A percentile compares a stretch with the other conserved stretches of the same genome.
Conservation (phyloP, 345 rosid species). For the Arabidopsis thaliana region TAIR10.1 NC_003074.8:7628501-7629000, state of each 20-base stretch:
- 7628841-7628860: constrained; percentile 49
- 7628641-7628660: constrained; percentile 90
- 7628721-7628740: too few species aligned
- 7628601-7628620: constrained; percentile 75
- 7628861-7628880: constrained; percentile 45
- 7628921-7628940: constrained; percentile 6
- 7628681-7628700: constrained; percentile 3
- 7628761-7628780: constrained; percentile 96
- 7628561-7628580: constrained; percentile 86
- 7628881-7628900: constrained; percentile 52
- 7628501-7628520: constrained; percentile 93
- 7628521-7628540: constrained; percentile 86
- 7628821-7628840: constrained; percentile 49
- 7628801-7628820: constrained; percentile 71
- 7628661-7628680: constrained; percentile 73
- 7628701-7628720: constrained; percentile 1
- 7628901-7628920: constrained; percentile 9
- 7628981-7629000: constrained; percentile 27
- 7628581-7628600: constrained; percentile 80
- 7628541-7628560: constrained; percentile 92
- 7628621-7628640: constrained; percentile 93
- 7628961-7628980: background rate
- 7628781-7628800: constrained; percentile 74
- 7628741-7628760: constrained; percentile 69
- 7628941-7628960: constrained; percentile 40